These are phyloP conservation scores for Aspergillus tubingensis DNA, from an alignment of 2,329 filamentous ascomycete genomes.

Conservation along the genomic window DNA sequence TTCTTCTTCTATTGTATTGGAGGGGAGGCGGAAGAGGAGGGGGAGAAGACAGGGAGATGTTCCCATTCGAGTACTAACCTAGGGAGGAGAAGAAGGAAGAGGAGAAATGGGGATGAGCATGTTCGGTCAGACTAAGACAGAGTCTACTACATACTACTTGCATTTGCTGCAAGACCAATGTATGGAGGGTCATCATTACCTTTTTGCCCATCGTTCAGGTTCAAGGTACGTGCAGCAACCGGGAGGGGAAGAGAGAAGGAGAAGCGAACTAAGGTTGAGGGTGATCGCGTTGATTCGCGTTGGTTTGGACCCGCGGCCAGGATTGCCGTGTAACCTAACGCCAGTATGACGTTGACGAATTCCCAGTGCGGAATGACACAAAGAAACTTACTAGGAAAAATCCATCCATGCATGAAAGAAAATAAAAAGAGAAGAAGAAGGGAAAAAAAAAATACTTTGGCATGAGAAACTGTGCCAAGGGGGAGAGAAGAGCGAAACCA, in stretches of 20 bases:
- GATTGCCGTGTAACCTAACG: slow-evolving; percentile 16
- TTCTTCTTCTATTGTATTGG: background rate
- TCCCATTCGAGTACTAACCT: background rate
- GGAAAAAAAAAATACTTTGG: background rate
- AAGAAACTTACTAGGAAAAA: background rate
- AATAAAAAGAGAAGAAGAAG: background rate
- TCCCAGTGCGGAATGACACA: slow-evolving; percentile 11
- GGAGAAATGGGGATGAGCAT: background rate
- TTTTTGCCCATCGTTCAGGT: background rate
- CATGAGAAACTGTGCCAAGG: too few relatives aligned
- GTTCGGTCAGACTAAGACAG: too few relatives aligned
- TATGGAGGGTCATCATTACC: background rate
- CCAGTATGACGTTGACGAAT: slow-evolving; percentile 23
- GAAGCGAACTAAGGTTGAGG: background rate
- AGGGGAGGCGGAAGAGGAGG: background rate
- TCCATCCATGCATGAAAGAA: background rate
- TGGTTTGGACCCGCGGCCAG: background rate
- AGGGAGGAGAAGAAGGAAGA: background rate
- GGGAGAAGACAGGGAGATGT: background rate
- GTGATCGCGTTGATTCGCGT: background rate
- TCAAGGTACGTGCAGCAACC: background rate
- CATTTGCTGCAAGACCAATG: background rate
- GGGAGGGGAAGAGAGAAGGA: background rate
- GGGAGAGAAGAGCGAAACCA: too few relatives aligned
- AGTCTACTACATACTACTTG: background rate